Evolutionary conservation across 257 asterid species (phyloP).

Genomic region (Ehretia macrophylla): DNA sequence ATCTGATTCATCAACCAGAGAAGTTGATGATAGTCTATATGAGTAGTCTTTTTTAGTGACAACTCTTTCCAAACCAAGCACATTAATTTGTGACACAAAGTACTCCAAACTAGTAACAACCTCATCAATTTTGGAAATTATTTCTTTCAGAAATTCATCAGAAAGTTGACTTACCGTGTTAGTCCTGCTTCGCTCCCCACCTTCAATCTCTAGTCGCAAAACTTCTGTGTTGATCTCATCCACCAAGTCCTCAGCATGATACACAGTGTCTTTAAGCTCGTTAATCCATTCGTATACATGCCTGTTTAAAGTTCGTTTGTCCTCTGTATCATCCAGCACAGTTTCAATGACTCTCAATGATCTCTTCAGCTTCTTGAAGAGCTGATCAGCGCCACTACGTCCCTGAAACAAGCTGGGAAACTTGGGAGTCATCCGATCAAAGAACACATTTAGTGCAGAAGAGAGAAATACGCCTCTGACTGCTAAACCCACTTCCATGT

Average conservation of each 20-base stretch:
- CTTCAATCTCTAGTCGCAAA: not conserved
- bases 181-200: too few species aligned
- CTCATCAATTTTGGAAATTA: slow-evolving; percentile 4
- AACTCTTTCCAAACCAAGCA: not conserved
- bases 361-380: not conserved
- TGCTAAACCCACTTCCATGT: too few species aligned
- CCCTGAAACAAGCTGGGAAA: not conserved
- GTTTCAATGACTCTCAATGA: not conserved
- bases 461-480: too few species aligned
- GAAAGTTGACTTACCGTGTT: not conserved
- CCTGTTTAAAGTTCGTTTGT: too few species aligned
- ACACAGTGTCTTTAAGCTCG: not conserved
- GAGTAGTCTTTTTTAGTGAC: too few species aligned
- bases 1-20: too few species aligned
- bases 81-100: not conserved
- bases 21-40: too few species aligned
- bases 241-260: too few species aligned
- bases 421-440: slow-evolving; percentile 4
- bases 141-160: not conserved
- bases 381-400: not conserved
- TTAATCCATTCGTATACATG: not conserved
- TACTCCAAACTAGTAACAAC: slow-evolving; percentile 4
- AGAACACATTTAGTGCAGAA: slow-evolving; percentile 7
- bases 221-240: too few species aligned
- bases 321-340: slow-evolving; percentile 4